Base-by-base conservation (phyloP, 2,329 filamentous ascomycete species). In the Penicillium corylophilum region DNA sequence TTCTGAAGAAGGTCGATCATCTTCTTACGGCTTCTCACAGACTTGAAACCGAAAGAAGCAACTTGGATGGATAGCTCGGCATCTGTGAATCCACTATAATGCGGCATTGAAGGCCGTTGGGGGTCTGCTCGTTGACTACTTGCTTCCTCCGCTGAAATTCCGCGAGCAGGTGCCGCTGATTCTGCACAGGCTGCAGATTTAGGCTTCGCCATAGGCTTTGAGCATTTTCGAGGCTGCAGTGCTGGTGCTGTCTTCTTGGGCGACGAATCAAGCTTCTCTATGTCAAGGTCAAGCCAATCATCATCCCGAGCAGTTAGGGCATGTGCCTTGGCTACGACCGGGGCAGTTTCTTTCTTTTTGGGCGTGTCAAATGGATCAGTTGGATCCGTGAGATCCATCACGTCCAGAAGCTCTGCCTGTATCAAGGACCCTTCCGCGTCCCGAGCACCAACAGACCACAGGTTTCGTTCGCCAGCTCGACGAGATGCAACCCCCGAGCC, bases 371-470 rank as follows among this genome's bases (percentile, higher is more conserved):
- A 42, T 26, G 31, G 24, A 45, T 60, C 52, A 20, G 64, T 59
- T 26, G 31, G 24, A 45, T 60, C 52, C 20, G 64, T 59, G 4
- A 77, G 77, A 20, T 80, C 74, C 5, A 77, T 74, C 16, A 88
- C 69, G 48, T 89, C 82, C 38, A 88, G 71, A 16, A 85, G 74
- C 56, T 87, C 82, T 12, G 84, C 68, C 46, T 86, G 81, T 45
- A 89, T 75, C 2, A 92, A 67, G 13, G 82, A 79, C 1, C 88
- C 87, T 20, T 84, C 80, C 0, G 74, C 73, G 63, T 89, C 84
- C 57, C 89, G 79, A 22, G 88, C 82, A 5, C 84, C 86, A 35
- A 84, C 86, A 51, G 79, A 77, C 90, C 90, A 95, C 1, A 94
- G 75, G 48, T 80, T 76, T 49, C 68, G 70, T 4, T 62, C 65